phyloP scores from a whole-genome alignment of 495 filamentous ascomycete species.

The Neurospora intermedia region DNA sequence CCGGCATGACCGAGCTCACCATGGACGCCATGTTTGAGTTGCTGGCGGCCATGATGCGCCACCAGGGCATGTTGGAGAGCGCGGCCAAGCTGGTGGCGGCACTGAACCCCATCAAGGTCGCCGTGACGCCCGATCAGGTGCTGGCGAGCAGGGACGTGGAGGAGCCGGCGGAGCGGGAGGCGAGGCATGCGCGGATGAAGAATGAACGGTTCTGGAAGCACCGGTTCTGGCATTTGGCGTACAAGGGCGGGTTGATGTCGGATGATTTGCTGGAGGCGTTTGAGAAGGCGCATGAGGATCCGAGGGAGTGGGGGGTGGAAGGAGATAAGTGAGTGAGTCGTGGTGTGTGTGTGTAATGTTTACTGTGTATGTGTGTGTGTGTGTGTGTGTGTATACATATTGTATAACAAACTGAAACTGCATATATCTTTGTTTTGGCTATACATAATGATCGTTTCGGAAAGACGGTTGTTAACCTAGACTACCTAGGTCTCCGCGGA shows the following conservation, averaged over 20 bases:
- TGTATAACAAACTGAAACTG: neutral
- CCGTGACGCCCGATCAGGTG: conserved; percentile 4
- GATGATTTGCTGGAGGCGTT: conserved; percentile 5
- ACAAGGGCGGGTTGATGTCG: conserved; percentile 21
- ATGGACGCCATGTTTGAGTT: conserved; percentile 36
- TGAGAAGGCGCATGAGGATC: neutral
- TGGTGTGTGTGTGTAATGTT: neutral
- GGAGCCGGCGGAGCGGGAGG: neutral
- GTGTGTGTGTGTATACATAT: neutral
- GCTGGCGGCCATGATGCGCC: conserved; percentile 33
- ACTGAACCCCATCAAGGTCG: conserved; percentile 14
- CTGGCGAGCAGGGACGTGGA: conserved; percentile 7
- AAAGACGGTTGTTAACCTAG: neutral
- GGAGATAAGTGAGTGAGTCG: neutral
- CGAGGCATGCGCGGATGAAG: conserved; percentile 7
- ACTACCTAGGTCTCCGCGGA: neutral
- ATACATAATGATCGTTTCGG: neutral
- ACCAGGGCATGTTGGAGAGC: conserved; percentile 24
- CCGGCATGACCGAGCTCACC: conserved; percentile 27
- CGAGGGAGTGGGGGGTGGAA: neutral
- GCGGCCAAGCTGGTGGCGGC: conserved; percentile 23
- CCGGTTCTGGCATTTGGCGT: conserved; percentile 33
- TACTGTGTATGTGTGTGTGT: neutral
- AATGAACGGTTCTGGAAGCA: conserved; percentile 25
- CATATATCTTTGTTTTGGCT: neutral